Conservation (phyloP, 1,284 basidiomycete genomes). For the Puccinia novopanici region DNA sequence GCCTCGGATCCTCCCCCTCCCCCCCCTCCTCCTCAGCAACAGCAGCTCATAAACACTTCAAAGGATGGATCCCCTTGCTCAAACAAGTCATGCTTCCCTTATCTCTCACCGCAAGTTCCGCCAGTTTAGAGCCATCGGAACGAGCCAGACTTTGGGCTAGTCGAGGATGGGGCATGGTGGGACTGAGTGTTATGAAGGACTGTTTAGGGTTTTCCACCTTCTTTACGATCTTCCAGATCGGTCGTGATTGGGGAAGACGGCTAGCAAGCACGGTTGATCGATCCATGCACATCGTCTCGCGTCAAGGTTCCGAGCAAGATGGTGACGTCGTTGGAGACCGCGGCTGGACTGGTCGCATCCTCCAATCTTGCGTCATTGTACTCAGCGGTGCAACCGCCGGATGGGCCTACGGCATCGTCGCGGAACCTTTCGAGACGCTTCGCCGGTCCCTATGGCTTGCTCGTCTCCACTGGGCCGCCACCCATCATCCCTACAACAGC, state of each 20-base stretch:
- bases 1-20: neutral
- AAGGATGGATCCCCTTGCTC: conserved; percentile 33
- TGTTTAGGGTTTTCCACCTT: conserved; percentile 32
- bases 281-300: conserved; percentile 30
- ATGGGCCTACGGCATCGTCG: conserved; percentile 34
- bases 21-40: neutral
- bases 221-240: conserved; percentile 42
- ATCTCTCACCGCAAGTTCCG: neutral
- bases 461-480: conserved; percentile 31
- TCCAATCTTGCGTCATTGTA: conserved; percentile 35
- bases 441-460: conserved; percentile 26
- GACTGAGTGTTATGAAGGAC: conserved; percentile 32
- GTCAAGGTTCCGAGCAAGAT: neutral
- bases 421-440: conserved; percentile 30
- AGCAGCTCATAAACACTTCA: neutral
- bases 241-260: conserved; percentile 35
- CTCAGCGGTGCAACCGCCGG: conserved; percentile 37
- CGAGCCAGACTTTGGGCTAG: conserved; percentile 11
- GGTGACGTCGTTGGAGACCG: conserved; percentile 1
- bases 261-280: conserved; percentile 14
- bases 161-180: conserved; percentile 25
- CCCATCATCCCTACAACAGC: neutral
- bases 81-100: conserved; percentile 34
- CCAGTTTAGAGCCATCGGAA: neutral
- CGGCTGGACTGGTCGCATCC: conserved; percentile 35